A percentile compares a stretch with the other conserved stretches of the same genome.
These are phyloP conservation scores for Sordariomycetes sp. DNA, from an alignment of 2,329 filamentous ascomycete genomes.

Conservation along the genomic window DNA sequence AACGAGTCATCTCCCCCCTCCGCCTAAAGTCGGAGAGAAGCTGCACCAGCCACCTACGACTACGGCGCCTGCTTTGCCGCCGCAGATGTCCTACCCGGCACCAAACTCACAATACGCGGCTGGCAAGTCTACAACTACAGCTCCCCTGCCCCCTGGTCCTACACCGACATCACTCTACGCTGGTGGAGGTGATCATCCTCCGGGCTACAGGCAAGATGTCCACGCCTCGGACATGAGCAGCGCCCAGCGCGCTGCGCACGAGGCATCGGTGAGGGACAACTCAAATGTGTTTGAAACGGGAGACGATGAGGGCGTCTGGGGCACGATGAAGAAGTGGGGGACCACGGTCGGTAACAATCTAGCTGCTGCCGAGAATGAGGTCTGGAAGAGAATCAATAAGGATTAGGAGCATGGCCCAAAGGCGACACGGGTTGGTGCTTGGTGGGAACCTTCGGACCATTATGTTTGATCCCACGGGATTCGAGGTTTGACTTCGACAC, in stretches of 20 bases:
- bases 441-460: too few species aligned
- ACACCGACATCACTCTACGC: constrained; percentile 15
- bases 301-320: constrained; percentile 40
- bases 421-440: too few species aligned
- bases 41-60: constrained; percentile 21
- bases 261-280: constrained; percentile 17
- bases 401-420: background rate
- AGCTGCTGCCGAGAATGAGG: constrained; percentile 48
- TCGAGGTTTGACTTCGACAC: too few species aligned
- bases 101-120: constrained; percentile 24
- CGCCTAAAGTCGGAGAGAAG: constrained; percentile 40
- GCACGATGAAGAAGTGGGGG: constrained; percentile 48
- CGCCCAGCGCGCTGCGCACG: constrained; percentile 33
- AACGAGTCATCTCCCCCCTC: constrained; percentile 31
- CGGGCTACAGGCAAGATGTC: constrained; percentile 47
- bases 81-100: constrained; percentile 40
- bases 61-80: constrained; percentile 28
- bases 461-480: too few species aligned
- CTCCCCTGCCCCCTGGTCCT: constrained; percentile 6
- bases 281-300: constrained; percentile 8
- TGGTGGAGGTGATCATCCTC: constrained; percentile 28
- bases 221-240: constrained; percentile 41
- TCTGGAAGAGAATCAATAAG: constrained; percentile 57
- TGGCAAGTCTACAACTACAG: constrained; percentile 27
- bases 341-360: constrained; percentile 47